Percentiles rank a stretch among this genome's conserved stretches.
These are phyloP conservation scores for Xerocomus potaroensis DNA, from an alignment of 768 basidiomycete genomes.

Conservation along the genomic window DNA sequence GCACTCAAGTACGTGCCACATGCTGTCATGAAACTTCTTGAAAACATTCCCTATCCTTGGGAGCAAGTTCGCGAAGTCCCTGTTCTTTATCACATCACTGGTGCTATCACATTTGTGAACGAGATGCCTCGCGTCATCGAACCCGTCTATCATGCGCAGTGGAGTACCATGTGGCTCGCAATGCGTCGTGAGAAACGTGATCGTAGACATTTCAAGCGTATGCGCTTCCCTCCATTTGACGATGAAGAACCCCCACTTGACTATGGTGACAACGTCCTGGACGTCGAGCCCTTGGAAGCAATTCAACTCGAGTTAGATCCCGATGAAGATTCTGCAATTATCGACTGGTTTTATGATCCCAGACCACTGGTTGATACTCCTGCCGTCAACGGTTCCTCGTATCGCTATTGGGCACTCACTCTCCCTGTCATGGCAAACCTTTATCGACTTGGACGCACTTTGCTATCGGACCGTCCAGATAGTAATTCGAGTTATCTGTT, in stretches of 20 bases:
- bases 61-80: slow-evolving; percentile 99
- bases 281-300: slow-evolving; percentile 95
- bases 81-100: slow-evolving; percentile 97
- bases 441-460: slow-evolving; percentile 90
- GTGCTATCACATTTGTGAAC: slow-evolving; percentile 99
- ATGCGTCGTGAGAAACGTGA: slow-evolving; percentile 99
- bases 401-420: slow-evolving; percentile 88
- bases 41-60: slow-evolving; percentile 98
- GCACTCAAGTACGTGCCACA: slow-evolving; percentile 98
- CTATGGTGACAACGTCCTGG: slow-evolving; percentile 97
- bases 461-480: slow-evolving; percentile 92
- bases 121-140: slow-evolving; percentile 96
- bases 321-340: slow-evolving; percentile 86
- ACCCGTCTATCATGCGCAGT: slow-evolving; percentile 97
- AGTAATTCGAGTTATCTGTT: slow-evolving; percentile 89
- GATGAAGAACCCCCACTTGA: slow-evolving; percentile 99
- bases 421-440: slow-evolving; percentile 96
- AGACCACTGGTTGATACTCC: slow-evolving; percentile 89
- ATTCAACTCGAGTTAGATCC: slow-evolving; percentile 95
- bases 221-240: slow-evolving; percentile 99
- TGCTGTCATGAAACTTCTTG: slow-evolving; percentile 97
- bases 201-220: slow-evolving; percentile 97
- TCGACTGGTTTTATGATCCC: slow-evolving; percentile 99
- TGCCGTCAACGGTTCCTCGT: slow-evolving; percentile 89
- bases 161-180: slow-evolving; percentile 99